Conservation (phyloP, 2,329 filamentous ascomycete genomes). For the Alternaria gaisen region DNA sequence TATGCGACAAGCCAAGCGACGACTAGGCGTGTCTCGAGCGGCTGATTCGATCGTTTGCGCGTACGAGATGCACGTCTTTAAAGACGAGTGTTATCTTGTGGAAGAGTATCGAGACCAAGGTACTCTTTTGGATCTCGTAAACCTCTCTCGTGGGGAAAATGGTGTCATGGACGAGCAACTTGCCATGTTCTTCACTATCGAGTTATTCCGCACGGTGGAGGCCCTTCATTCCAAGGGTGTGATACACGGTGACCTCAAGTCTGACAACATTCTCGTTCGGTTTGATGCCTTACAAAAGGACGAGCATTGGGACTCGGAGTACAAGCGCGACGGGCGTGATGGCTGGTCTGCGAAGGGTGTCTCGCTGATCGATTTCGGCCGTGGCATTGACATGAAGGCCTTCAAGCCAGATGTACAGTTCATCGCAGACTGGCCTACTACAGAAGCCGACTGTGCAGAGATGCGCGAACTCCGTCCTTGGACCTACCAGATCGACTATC, state of each 20-base stretch:
- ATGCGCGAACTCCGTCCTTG: slow-evolving; percentile 93
- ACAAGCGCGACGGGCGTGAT: slow-evolving; percentile 74
- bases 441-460: slow-evolving; percentile 88
- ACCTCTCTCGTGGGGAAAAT: slow-evolving; percentile 77
- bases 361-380: slow-evolving; percentile 91
- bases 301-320: slow-evolving; percentile 67
- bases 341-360: slow-evolving; percentile 86
- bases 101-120: slow-evolving; percentile 89
- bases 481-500: slow-evolving; percentile 98
- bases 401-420: slow-evolving; percentile 83
- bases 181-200: slow-evolving; percentile 94
- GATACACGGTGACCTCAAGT: slow-evolving; percentile 92
- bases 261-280: slow-evolving; percentile 92
- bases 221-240: slow-evolving; percentile 80
- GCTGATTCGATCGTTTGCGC: slow-evolving; percentile 81
- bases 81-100: slow-evolving; percentile 87
- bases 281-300: slow-evolving; percentile 65
- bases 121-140: slow-evolving; percentile 93
- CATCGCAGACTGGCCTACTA: slow-evolving; percentile 94
- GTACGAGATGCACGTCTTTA: slow-evolving; percentile 91
- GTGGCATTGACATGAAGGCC: slow-evolving; percentile 89
- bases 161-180: slow-evolving; percentile 88
- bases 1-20: slow-evolving; percentile 80
- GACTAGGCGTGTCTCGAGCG: slow-evolving; percentile 76
- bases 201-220: slow-evolving; percentile 90